Evolutionary conservation across 352 stramenopile species (phyloP), one percentile per base, ranked within the genome.

Genomic region (Phytophthora fragariae): DNA sequence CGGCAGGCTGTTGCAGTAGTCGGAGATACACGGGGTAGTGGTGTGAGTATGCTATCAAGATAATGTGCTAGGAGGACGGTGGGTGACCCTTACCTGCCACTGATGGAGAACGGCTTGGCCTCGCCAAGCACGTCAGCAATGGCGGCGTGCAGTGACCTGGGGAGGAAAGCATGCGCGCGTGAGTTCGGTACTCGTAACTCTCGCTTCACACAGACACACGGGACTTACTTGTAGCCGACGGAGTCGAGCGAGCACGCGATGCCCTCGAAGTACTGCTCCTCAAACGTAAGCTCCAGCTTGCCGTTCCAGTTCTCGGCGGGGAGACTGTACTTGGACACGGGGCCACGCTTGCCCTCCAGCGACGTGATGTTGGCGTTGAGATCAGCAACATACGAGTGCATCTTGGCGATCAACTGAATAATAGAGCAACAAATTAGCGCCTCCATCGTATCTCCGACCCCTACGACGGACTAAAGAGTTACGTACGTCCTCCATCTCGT

Each of bases 221-320:
- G 6, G 4, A 65, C 70, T 24, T 73, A 82, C 76, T 88, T 87
- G 73, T 93, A 96, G 39, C 92, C 93, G 31, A 93, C 72, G 46
- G 92, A 98, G 5, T 96, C 80, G 14, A 98, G 83, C 53, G 90
- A 92, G 72, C 92, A 98, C 17, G 93, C 93, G 58, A 98, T 98
- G 62, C 93, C 93, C 58, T 98, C 86, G 54, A 93, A 90, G 65
- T 88, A 89, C 46, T 88, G 68, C 52, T 77, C 66, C 44, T 90
- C 75, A 66, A 96, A 98, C 69, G 81, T 91, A 52, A 98, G 79
- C 73, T 98, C 91, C 24, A 98, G 68, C 75, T 94, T 94, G 41
- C 92, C 92, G 15, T 80, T 77, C 41, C 87, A 76, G 63, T 92
- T 82, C 65, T 97, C 92, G 7, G 78, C 68, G 15, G 90, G 89